phyloP scores from a whole-genome alignment of 768 basidiomycete genomes.

The Tulasnella sp. region DNA sequence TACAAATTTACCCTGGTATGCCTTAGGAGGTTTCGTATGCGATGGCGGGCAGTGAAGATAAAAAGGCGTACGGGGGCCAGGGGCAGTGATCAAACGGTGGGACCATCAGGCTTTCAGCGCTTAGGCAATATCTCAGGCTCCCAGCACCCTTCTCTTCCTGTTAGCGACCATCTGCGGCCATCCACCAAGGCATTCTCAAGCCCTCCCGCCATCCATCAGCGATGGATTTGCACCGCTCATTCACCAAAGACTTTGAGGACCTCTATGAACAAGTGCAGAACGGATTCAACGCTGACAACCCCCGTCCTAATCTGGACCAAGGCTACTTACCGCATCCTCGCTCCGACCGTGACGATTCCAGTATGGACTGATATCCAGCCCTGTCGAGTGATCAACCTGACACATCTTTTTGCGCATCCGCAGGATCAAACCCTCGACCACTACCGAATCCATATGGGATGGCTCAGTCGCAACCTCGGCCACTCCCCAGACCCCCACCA shows the following conservation, averaged over 20 bases:
- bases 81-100: constrained; percentile 10
- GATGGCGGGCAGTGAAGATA: not conserved
- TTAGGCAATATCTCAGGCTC: constrained; percentile 13
- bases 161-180: not conserved
- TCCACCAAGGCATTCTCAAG: not conserved
- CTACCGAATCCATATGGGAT: constrained; percentile 1
- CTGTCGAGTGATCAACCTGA: not conserved
- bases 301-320: constrained; percentile 7
- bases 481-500: constrained; percentile 5
- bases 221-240: not conserved
- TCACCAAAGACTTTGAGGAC: constrained; percentile 34
- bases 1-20: not conserved
- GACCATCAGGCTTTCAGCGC: constrained; percentile 6
- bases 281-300: constrained; percentile 7
- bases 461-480: not conserved
- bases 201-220: constrained; percentile 28
- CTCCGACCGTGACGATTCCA: not conserved
- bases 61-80: not conserved
- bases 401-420: not conserved
- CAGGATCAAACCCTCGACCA: constrained; percentile 13
- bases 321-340: not conserved
- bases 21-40: not conserved
- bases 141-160: constrained; percentile 1
- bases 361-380: not conserved
- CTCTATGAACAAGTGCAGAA: constrained; percentile 51